These are phyloP conservation scores for Aristolochia fimbriata DNA, from an alignment of 164 flowering plant genomes.

Conservation along the genomic window DNA sequence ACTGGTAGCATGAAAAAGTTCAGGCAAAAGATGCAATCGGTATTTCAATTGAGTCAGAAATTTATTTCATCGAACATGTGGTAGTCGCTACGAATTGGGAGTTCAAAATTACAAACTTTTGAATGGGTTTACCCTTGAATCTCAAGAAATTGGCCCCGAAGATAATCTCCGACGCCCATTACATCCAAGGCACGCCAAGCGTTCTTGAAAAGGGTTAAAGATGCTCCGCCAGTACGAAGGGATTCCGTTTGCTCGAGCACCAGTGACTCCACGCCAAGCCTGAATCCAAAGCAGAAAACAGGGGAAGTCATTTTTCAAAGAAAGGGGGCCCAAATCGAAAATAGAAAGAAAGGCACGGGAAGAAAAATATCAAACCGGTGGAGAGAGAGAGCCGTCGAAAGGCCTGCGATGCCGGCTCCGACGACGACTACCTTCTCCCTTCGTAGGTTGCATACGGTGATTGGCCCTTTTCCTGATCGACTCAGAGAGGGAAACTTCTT, in stretches of 20 bases:
- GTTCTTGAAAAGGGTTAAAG: slow-evolving; percentile 83
- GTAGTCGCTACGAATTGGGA: too few relatives aligned
- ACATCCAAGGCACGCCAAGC: slow-evolving; percentile 91
- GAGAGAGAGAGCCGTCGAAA: slow-evolving; percentile 76
- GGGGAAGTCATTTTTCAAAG: neutral
- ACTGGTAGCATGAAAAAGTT: slow-evolving; percentile 46
- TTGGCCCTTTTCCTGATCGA: neutral
- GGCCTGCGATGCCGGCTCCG: slow-evolving; percentile 88
- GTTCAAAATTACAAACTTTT: neutral
- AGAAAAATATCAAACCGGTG: slow-evolving; percentile 31
- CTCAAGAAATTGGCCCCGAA: slow-evolving; percentile 66
- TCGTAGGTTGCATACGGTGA: slow-evolving; percentile 7
- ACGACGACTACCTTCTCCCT: slow-evolving; percentile 59
- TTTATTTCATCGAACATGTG: neutral
- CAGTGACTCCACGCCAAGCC: slow-evolving; percentile 65
- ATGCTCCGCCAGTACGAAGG: slow-evolving; percentile 72
- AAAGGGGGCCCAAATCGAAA: neutral
- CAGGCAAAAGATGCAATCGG: slow-evolving; percentile 6
- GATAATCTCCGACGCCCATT: slow-evolving; percentile 63
- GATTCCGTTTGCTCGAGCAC: slow-evolving; percentile 88
- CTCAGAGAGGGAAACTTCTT: neutral
- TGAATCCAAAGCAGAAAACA: slow-evolving; percentile 5
- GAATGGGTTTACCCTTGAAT: slow-evolving; percentile 57
- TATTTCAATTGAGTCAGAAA: neutral
- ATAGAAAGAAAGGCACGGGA: neutral